Evolutionary conservation across 106 monocot genomes (phyloP).

Genomic region (Dendrobium nobile): DNA sequence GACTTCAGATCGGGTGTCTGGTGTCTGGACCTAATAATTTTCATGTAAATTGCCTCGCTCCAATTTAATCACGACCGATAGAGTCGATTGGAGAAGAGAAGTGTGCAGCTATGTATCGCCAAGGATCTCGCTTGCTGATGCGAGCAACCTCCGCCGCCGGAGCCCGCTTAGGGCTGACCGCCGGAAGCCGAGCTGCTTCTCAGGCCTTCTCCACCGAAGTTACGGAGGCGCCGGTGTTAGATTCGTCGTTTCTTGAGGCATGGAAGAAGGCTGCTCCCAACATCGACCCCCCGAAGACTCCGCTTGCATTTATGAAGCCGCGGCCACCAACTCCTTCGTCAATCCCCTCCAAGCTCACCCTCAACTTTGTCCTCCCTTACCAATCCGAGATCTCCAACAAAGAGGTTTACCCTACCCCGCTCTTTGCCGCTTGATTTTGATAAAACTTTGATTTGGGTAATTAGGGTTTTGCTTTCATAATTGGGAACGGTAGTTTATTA

Average conservation of each 20-base stretch:
- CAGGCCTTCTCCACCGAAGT: conserved; percentile 27
- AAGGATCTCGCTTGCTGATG: conserved; percentile 19
- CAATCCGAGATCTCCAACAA: conserved; percentile 81
- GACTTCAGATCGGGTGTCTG: too few species aligned
- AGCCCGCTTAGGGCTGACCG: background rate
- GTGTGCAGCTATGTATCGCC: conserved; percentile 19
- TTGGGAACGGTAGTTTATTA: background rate
- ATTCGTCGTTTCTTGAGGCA: conserved; percentile 57
- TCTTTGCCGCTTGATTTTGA: background rate
- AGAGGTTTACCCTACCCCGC: conserved; percentile 43
- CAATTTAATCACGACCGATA: too few species aligned
- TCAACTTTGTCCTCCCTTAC: conserved; percentile 96
- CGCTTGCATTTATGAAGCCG: conserved; percentile 81
- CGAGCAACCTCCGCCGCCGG: conserved; percentile 4
- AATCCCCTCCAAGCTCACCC: conserved; percentile 85
- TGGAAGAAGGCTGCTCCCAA: conserved; percentile 91
- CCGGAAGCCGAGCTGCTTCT: background rate
- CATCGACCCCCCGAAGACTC: conserved; percentile 84
- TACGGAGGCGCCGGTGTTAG: conserved; percentile 34
- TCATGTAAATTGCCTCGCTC: too few species aligned
- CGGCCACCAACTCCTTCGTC: conserved; percentile 60
- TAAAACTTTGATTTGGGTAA: background rate
- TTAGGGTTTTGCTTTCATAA: background rate
- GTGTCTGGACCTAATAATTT: too few species aligned
- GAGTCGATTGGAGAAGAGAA: background rate